phyloP scores from a whole-genome alignment of 208 protist genomes.

The Acanthamoeba polyphaga region DNA sequence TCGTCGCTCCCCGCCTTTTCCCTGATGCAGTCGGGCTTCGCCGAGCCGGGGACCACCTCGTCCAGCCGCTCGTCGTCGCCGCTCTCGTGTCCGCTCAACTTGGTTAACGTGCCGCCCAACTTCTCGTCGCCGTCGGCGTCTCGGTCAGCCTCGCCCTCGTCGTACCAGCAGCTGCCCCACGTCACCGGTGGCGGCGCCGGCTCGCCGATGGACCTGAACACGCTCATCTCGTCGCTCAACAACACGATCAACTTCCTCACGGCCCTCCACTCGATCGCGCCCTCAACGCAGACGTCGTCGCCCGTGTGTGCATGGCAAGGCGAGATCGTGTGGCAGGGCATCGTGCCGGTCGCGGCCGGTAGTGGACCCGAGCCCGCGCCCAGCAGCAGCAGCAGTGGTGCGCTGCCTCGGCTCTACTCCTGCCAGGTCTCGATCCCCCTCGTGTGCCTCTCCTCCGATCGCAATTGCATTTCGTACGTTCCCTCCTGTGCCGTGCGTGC shows the following conservation, averaged over 20 bases:
- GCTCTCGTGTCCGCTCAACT: not conserved
- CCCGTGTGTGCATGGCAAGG: slow-evolving; percentile 23
- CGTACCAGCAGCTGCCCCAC: no score
- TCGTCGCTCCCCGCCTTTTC: not conserved
- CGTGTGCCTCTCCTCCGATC: slow-evolving; percentile 3
- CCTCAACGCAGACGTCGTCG: not conserved
- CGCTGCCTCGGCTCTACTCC: not conserved
- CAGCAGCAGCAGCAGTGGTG: not conserved
- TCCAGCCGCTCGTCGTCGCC: not conserved
- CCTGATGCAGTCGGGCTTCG: not conserved
- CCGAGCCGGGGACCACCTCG: slow-evolving; percentile 8
- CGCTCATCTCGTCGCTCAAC: slow-evolving; percentile 1
- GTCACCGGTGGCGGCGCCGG: not conserved
- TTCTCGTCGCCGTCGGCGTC: not conserved
- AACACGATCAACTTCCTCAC: slow-evolving; percentile 14
- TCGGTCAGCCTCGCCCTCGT: not conserved
- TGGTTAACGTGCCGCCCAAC: slow-evolving; percentile 14
- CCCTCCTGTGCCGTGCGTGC: not conserved
- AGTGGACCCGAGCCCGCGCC: not conserved
- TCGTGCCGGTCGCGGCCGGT: not conserved
- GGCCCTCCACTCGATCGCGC: not conserved
- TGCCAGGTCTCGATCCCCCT: not conserved
- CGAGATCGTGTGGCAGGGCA: slow-evolving; percentile 10
- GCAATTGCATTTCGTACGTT: slow-evolving; percentile 15
- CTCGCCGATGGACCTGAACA: not conserved